Evolutionary conservation across 2,329 filamentous ascomycete genomes (phyloP).

Genomic region (Aspergillus calidoustus): DNA sequence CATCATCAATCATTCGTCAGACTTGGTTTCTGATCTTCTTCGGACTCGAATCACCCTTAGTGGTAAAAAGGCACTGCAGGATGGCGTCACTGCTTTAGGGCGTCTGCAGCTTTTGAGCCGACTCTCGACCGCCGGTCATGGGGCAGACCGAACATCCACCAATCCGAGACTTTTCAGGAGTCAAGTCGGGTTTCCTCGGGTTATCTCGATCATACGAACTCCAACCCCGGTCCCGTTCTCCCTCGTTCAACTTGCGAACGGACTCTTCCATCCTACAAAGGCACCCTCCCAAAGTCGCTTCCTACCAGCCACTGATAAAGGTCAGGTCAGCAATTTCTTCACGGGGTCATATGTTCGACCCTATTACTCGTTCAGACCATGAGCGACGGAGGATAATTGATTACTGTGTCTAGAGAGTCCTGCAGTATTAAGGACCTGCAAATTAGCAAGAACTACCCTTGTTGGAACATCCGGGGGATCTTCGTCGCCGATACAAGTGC

Average conservation of each 20-base stretch:
- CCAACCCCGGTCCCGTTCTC: background rate
- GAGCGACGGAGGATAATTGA: background rate
- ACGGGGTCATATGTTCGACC: background rate
- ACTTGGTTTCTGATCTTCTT: constrained; percentile 10
- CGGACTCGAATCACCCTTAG: too few relatives aligned
- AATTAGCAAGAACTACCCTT: background rate
- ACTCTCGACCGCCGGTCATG: constrained; percentile 24
- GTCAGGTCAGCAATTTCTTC: background rate
- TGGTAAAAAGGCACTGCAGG: constrained; percentile 22
- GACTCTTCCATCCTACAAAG: background rate
- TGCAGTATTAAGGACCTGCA: background rate
- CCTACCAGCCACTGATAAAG: background rate
- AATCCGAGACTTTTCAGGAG: constrained; percentile 12
- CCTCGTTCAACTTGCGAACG: background rate
- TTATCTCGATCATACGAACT: constrained; percentile 8
- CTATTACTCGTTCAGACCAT: background rate
- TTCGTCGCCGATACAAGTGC: constrained; percentile 12
- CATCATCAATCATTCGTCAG: constrained; percentile 20
- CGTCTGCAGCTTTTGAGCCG: constrained; percentile 24
- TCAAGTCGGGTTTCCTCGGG: constrained; percentile 24
- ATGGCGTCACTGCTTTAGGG: constrained; percentile 32
- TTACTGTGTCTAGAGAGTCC: background rate
- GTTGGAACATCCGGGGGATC: constrained; percentile 16
- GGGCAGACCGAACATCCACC: constrained; percentile 22
- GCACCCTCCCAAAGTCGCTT: background rate